Conservation (phyloP, 495 filamentous ascomycete genomes). For the Annulohypoxylon bovei region DNA sequence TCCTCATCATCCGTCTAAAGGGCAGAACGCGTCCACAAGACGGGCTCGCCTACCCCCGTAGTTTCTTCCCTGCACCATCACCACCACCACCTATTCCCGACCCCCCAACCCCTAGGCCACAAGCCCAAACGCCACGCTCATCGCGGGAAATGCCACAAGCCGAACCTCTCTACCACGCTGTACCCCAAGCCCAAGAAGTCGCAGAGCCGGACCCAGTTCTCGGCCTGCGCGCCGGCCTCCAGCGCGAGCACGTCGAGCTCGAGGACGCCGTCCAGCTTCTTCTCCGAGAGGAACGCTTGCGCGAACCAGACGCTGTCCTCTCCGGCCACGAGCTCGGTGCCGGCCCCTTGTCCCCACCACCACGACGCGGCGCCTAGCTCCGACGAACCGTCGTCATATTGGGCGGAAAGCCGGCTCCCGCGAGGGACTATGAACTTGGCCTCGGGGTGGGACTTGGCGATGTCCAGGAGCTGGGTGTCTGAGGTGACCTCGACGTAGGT, state of each 20-base stretch:
- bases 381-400: not conserved
- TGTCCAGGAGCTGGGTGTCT: constrained; percentile 22
- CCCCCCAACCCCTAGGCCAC: not conserved
- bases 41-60: not conserved
- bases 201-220: constrained; percentile 48
- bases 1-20: too few species aligned
- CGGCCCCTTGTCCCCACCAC: not conserved
- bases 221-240: constrained; percentile 36
- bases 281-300: constrained; percentile 18
- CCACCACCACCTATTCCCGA: not conserved
- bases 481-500: constrained; percentile 41
- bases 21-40: not conserved
- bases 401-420: not conserved
- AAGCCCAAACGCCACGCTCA: not conserved
- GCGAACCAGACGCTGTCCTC: not conserved
- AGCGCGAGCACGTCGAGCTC: constrained; percentile 41
- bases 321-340: not conserved
- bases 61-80: not conserved
- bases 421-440: constrained; percentile 42
- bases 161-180: constrained; percentile 44
- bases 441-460: constrained; percentile 27
- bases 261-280: constrained; percentile 8
- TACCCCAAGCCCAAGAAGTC: constrained; percentile 47
- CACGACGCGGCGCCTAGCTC: not conserved
- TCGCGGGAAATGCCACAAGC: constrained; percentile 45